phyloP scores from a whole-genome alignment of 2,329 filamentous ascomycete genomes.

The Diaporthe vaccinii region DNA sequence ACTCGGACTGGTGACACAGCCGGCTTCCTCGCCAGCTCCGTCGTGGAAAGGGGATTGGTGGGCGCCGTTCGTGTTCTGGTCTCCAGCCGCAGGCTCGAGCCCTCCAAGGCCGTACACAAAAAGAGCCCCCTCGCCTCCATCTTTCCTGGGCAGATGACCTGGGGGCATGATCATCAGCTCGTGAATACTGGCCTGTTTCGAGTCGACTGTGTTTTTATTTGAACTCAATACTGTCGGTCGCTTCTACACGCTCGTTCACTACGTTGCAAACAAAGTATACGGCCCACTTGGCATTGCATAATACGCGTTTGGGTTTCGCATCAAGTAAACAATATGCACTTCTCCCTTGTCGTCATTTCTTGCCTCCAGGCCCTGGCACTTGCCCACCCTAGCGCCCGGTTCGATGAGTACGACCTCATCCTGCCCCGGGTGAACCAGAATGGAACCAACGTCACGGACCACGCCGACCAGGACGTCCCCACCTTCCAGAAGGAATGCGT shows the following conservation, averaged over 20 bases:
- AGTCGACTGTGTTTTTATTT: background rate
- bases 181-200: background rate
- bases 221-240: background rate
- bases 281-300: background rate
- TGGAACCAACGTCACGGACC: conserved; percentile 19
- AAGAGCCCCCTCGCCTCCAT: background rate
- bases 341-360: conserved; percentile 11
- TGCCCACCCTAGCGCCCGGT: conserved; percentile 19
- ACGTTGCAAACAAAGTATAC: background rate
- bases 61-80: conserved; percentile 16
- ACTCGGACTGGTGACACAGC: conserved; percentile 5
- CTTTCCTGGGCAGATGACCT: background rate
- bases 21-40: background rate
- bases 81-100: conserved; percentile 9
- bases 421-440: conserved; percentile 34
- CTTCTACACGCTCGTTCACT: background rate
- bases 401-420: conserved; percentile 7
- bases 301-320: background rate
- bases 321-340: conserved; percentile 28
- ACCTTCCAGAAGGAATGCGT: conserved; percentile 42
- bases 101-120: background rate
- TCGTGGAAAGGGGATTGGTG: background rate
- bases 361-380: conserved; percentile 25
- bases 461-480: conserved; percentile 36
- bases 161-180: background rate